Conservation (phyloP, 805 yeast genomes). For the Clavispora santaluciae region DNA sequence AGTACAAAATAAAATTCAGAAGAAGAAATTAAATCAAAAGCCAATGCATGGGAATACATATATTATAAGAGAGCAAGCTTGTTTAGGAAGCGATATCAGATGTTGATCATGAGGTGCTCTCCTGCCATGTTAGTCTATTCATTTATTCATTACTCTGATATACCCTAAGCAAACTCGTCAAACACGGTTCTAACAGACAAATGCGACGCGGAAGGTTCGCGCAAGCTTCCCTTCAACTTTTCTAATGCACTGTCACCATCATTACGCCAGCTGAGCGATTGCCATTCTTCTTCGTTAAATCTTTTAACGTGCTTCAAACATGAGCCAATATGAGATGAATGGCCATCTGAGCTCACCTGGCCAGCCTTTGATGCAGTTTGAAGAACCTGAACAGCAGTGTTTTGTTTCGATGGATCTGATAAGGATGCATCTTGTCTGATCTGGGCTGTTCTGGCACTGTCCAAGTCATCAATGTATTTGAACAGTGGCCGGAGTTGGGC, state of each 20-base stretch:
- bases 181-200: constrained; percentile 10
- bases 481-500: constrained; percentile 81
- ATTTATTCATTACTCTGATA: constrained; percentile 16
- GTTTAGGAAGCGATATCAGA: too few species aligned
- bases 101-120: too few species aligned
- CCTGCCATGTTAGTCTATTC: too few species aligned
- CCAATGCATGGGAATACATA: too few species aligned
- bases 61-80: too few species aligned
- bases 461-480: constrained; percentile 65
- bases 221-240: constrained; percentile 13
- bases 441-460: constrained; percentile 39
- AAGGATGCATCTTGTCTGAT: constrained; percentile 33
- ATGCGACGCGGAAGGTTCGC: constrained; percentile 13
- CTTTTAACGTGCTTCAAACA: constrained; percentile 34
- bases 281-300: constrained; percentile 41
- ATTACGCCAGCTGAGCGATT: constrained; percentile 25
- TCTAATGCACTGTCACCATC: constrained; percentile 15
- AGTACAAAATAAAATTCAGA: too few species aligned
- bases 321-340: constrained; percentile 31
- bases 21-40: too few species aligned
- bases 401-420: constrained; percentile 11
- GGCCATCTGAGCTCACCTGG: constrained; percentile 22
- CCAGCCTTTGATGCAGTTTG: constrained; percentile 36
- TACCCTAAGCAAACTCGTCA: constrained; percentile 17
- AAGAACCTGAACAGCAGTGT: constrained; percentile 33